Evolutionary conservation across 306 rosid species (phyloP).

Genomic region (Senna tora): DNA sequence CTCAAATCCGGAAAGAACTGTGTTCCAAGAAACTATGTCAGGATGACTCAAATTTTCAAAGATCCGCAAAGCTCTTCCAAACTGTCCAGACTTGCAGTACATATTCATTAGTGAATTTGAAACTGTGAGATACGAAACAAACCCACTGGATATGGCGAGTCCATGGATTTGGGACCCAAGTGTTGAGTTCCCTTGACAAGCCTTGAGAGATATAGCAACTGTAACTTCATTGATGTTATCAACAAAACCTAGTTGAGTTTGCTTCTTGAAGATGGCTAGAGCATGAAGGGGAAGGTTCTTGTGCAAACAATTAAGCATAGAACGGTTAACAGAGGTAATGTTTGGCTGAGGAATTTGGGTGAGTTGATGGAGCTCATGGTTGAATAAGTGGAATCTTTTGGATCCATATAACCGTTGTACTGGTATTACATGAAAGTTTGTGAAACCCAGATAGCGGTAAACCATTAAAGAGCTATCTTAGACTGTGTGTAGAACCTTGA

Average conservation of each 20-base stretch:
- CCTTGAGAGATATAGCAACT: conserved; percentile 68
- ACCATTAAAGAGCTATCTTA: conserved; percentile 43
- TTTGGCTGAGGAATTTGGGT: conserved; percentile 56
- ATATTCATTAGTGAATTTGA: conserved; percentile 81
- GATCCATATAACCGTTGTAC: conserved; percentile 25
- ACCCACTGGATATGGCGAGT: conserved; percentile 52
- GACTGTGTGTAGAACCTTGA: no score
- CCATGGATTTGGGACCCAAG: conserved; percentile 71
- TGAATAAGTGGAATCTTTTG: conserved; percentile 35
- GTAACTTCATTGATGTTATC: conserved; percentile 53
- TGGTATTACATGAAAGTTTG: conserved; percentile 24
- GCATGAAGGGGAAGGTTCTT: conserved; percentile 50
- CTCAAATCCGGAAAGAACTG: conserved; percentile 72
- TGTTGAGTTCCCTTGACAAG: conserved; percentile 60
- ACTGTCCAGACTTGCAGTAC: conserved; percentile 67
- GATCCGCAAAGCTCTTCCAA: conserved; percentile 50
- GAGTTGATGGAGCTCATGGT: conserved; percentile 53
- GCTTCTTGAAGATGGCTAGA: conserved; percentile 55
- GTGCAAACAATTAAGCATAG: conserved; percentile 54
- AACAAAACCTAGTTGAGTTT: conserved; percentile 39
- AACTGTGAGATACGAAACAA: conserved; percentile 49
- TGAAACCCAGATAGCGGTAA: conserved; percentile 48
- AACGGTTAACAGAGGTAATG: conserved; percentile 47
- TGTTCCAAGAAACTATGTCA: conserved; percentile 86
- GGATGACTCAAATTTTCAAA: conserved; percentile 59